Evolutionary conservation across 768 basidiomycete genomes (phyloP).

Genomic region (Rhizopogon vulgaris): DNA sequence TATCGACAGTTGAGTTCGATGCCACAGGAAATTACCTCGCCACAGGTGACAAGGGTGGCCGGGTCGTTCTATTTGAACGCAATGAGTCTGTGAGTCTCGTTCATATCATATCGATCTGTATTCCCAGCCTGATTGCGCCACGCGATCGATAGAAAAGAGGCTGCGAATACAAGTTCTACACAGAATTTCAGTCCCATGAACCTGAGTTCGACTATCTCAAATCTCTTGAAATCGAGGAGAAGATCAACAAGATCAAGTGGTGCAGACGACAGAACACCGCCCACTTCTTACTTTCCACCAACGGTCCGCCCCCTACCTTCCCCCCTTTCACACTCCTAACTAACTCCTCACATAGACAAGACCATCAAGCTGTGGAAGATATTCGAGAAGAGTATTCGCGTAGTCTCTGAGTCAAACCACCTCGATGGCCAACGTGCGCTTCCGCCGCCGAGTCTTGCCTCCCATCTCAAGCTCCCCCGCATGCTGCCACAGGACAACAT

Average conservation of each 20-base stretch:
- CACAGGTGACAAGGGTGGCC: conserved; percentile 98
- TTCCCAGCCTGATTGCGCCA: conserved; percentile 24
- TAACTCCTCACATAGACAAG: conserved; percentile 62
- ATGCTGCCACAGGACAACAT: conserved; percentile 96
- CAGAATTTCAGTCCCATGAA: conserved; percentile 99
- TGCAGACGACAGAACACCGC: conserved; percentile 97
- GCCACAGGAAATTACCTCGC: conserved; percentile 99
- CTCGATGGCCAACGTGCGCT: conserved; percentile 70
- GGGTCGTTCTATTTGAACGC: conserved; percentile 97
- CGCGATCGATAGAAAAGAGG: conserved; percentile 82
- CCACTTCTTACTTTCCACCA: conserved; percentile 95
- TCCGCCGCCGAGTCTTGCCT: conserved; percentile 50
- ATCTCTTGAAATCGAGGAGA: conserved; percentile 99
- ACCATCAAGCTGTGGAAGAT: conserved; percentile 99
- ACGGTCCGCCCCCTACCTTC: conserved; percentile 52
- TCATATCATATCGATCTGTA: conserved; percentile 3
- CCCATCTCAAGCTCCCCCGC: conserved; percentile 78
- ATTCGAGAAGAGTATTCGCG: conserved; percentile 95
- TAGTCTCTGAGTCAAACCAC: conserved; percentile 96
- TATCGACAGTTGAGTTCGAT: conserved; percentile 99
- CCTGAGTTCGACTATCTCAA: conserved; percentile 99
- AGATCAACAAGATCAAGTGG: conserved; percentile 99
- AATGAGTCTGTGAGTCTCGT: conserved; percentile 79
- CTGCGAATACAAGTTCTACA: conserved; percentile 99
- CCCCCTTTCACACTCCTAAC: neutral